Conservation (phyloP, 176 grass and related monocot genomes). For the Aegilops tauschii region DNA sequence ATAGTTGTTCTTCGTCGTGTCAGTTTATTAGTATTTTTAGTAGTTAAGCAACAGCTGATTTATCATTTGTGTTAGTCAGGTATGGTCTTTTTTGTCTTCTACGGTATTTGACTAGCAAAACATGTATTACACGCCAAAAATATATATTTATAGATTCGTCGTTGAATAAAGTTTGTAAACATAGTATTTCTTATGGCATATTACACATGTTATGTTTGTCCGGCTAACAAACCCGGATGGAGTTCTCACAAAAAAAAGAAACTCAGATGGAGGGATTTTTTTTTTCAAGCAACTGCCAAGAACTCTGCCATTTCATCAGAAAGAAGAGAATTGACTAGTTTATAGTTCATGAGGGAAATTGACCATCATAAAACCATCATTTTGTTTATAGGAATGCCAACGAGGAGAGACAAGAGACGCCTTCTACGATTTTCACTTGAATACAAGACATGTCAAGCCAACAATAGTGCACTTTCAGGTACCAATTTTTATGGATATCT, state of each 20-base stretch:
- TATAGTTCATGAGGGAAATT: no score
- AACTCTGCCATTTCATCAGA: background rate
- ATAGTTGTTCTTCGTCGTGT: background rate
- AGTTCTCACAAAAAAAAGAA: no score
- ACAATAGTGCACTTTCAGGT: conserved; percentile 99
- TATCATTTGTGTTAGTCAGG: background rate
- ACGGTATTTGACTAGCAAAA: no score
- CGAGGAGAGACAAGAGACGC: conserved; percentile 38
- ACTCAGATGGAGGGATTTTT: no score
- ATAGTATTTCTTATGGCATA: background rate
- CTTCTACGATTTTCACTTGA: conserved; percentile 88
- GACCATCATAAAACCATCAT: no score
- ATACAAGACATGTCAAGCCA: conserved; percentile 65
- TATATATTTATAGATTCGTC: no score
- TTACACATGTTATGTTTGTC: background rate
- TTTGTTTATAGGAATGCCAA: conserved; percentile 47
- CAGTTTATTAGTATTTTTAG: background rate
- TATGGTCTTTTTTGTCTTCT: no score
- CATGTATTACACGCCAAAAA: no score
- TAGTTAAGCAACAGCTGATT: background rate
- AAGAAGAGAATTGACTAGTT: background rate
- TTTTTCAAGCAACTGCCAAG: no score
- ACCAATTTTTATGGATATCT: conserved; percentile 17
- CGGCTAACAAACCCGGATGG: no score
- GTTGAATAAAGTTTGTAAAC: no score